Evolutionary conservation across 2,329 filamentous ascomycete species (phyloP).

Genomic region (Pseudonectria foliicola): DNA sequence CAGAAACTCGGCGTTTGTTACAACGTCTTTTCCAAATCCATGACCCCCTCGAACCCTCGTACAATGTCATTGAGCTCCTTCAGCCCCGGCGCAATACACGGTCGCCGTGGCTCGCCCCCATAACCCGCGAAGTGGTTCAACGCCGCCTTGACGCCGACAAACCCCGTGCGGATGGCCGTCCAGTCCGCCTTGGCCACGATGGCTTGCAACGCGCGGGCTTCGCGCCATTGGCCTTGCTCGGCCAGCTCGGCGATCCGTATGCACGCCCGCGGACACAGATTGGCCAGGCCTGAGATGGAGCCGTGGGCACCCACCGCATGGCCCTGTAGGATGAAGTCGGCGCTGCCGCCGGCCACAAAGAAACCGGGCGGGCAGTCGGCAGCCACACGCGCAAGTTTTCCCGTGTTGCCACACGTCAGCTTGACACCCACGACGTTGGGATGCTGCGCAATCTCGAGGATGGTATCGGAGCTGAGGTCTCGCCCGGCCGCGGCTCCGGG

Average conservation of each 20-base stretch:
- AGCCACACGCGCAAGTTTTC: conserved; percentile 48
- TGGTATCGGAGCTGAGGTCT: conserved; percentile 53
- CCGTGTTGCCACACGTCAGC: conserved; percentile 59
- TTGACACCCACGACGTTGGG: conserved; percentile 59
- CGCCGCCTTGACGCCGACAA: conserved; percentile 41
- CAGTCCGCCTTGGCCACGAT: conserved; percentile 39
- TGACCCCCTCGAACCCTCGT: conserved; percentile 30
- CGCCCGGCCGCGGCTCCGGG: conserved; percentile 54
- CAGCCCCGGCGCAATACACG: conserved; percentile 28
- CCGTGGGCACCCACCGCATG: conserved; percentile 33
- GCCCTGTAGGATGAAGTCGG: conserved; percentile 35
- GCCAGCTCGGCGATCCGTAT: conserved; percentile 28
- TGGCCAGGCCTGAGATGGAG: conserved; percentile 34
- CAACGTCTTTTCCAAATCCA: conserved; percentile 22
- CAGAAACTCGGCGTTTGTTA: conserved; percentile 2
- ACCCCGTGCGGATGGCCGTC: conserved; percentile 40
- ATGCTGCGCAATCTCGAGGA: conserved; percentile 45
- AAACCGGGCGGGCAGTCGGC: conserved; percentile 30
- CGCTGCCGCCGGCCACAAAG: conserved; percentile 32
- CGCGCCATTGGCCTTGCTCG: conserved; percentile 24
- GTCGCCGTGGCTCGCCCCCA: conserved; percentile 32
- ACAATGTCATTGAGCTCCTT: conserved; percentile 28
- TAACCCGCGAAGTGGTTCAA: conserved; percentile 34
- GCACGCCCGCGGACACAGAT: conserved; percentile 32
- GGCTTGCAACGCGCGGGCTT: conserved; percentile 31